Evolutionary conservation across 2,329 filamentous ascomycete species (phyloP), one percentile per base, ranked within the genome.

Genomic region (Aspergillus udagawae): DNA sequence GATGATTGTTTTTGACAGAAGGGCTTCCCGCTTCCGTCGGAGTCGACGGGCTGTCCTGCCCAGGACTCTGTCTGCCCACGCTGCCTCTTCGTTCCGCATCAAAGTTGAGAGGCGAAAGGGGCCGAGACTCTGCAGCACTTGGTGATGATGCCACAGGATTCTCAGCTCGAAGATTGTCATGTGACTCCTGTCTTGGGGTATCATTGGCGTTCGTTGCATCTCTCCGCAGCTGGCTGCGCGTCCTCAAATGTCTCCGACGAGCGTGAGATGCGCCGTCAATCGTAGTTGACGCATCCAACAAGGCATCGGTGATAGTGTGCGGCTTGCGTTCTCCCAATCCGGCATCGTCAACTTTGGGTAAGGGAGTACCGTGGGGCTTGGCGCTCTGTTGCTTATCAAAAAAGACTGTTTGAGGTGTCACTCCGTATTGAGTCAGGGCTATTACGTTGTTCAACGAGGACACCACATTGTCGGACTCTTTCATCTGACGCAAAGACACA

Each of bases 201-300:
- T 57, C 44, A 20, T 60, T 23, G 25, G 60, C 21, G n/a, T 57
- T 47, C 23, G 60, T 66, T 14, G 60, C 60, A 42, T 70, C 73
- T 53, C 71, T 75, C 25, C 73, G 75, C 32, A 70, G 68, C 53
- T 77, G 75, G 58, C 67, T 77, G 61, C 74, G 74, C 27, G 72
- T 70, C 53, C 73, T 73, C 14, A 73, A 65, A 49, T 74, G 70
- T 56, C 68, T 78, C 51, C 75, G 75, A 47, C 72, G 69, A 45
- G 83, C 77, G 7, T 83, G 74, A 0, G 86, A 79, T 3, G 58
- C 58, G 62, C 89, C 86, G 67, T 93, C 89, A 60, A 94, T 91
- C 0, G 89, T 92, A 77, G 91, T 92, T 1, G 92, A 95, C 6
- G 94, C 94, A 73, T 97, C 94, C 29, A 96, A 80, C 17, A 97